Conservation (phyloP, 805 yeast genomes). For the Nakazawaea ishiwadae region DNA sequence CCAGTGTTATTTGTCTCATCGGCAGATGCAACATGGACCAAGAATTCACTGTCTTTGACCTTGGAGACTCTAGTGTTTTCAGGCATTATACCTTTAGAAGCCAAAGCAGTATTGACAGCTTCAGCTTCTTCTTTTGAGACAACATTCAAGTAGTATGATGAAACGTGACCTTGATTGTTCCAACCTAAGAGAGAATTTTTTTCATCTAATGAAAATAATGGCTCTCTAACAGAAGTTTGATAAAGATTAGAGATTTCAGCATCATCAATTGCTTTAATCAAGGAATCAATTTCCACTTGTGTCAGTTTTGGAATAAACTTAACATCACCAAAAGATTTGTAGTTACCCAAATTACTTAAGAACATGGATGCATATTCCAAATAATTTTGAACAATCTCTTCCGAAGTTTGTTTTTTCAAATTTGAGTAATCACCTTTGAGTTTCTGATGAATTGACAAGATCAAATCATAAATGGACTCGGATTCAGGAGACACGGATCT, state of each 20-base stretch:
- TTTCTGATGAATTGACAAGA: constrained; percentile 52
- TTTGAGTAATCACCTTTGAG: constrained; percentile 43
- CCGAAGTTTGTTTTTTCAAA: constrained; percentile 26
- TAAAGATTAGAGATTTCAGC: constrained; percentile 29
- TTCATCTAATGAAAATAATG: constrained; percentile 46
- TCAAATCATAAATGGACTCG: constrained; percentile 68
- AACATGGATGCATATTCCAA: constrained; percentile 76
- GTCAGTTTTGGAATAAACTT: constrained; percentile 72
- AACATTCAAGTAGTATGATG: constrained; percentile 63
- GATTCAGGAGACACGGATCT: constrained; percentile 82
- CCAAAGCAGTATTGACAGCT: constrained; percentile 61
- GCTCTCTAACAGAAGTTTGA: constrained; percentile 36
- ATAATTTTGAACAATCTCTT: constrained; percentile 38
- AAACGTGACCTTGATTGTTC: constrained; percentile 70
- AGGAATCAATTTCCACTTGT: constrained; percentile 39
- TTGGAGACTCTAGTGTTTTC: constrained; percentile 79
- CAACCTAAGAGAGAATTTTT: constrained; percentile 65
- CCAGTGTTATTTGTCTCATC: constrained; percentile 41
- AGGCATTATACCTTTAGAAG: constrained; percentile 60
- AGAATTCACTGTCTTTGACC: constrained; percentile 38
- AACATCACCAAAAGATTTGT: constrained; percentile 83
- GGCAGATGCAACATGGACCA: constrained; percentile 68
- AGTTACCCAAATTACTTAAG: constrained; percentile 70
- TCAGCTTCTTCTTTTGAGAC: constrained; percentile 60
- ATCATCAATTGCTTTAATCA: constrained; percentile 39